Base-by-base conservation (phyloP, 257 asterid genomes). In the Solanum paucissectum region DNA sequence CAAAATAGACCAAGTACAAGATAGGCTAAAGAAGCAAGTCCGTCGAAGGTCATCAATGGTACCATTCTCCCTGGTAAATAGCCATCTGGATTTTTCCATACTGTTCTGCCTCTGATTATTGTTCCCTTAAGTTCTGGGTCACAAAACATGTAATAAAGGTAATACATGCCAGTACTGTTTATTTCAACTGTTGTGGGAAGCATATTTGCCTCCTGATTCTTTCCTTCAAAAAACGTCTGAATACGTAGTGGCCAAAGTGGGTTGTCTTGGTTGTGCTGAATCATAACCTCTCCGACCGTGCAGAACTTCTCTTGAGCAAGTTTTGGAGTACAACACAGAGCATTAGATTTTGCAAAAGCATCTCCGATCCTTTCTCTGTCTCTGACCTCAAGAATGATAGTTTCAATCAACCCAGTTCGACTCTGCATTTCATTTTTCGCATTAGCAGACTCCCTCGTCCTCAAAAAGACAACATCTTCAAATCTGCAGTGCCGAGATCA, bases 1-100 rank as follows among this genome's bases (percentile, higher is more conserved):
- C 93, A 91, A 29, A 91, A 46, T 25, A 91, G 86, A 36, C 91
- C 93, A 84, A 91, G 91, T 42, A 86, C 86, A 27, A 91, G 93
- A 82, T 91, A 91, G 55, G 93, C 91, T 58, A 91, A 85, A n/a
- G 93, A 91, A 20, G 88, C 75, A 71, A 91, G 62, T 33, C 91
- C 93, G 76, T 68, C 87, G 49, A 89, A 89, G 29, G 88, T 91
- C 93, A 91, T 87, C 49, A 91, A 62, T 16, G 93, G 91, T 21
- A 84, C 88, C 93, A 91, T 91, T 88, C 90, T 91, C 79, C 93
- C 93, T 0, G 91, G 93, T 87, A 91, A 87, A 84, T 91, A 91
- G 60, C 93, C 93, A 13, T 88, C 90, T 21, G 91, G 93, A 71
- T 89, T 91, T 85, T 88, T 88, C 93, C 93, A 91, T 71, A 91